These are phyloP conservation scores for Polygonum maritimum DNA, from an alignment of 148 eudicot species.

Conservation along the genomic window DNA sequence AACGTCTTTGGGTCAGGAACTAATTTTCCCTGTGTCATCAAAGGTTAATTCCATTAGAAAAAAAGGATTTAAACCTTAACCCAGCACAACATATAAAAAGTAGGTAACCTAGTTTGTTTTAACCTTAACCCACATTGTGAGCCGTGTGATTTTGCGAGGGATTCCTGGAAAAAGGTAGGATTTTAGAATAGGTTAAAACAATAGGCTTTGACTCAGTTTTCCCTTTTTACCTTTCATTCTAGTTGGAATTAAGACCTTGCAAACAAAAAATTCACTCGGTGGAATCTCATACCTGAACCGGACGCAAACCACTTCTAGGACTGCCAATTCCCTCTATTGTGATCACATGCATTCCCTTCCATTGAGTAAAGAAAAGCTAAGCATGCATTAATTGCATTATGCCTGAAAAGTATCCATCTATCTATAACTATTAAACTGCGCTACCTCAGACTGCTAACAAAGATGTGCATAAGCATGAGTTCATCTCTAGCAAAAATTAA, in stretches of 20 bases:
- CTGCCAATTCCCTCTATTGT: conserved; percentile 93
- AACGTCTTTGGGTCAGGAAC: too few relatives aligned
- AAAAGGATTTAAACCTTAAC: too few relatives aligned
- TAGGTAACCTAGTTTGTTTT: too few relatives aligned
- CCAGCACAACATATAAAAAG: too few relatives aligned
- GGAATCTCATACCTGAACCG: conserved; percentile 67
- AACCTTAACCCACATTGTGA: conserved; percentile 99
- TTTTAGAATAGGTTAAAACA: background rate
- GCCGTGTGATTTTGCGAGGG: conserved; percentile 74
- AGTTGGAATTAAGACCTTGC: background rate
- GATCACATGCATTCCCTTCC: conserved; percentile 90
- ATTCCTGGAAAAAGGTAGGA: conserved; percentile 48
- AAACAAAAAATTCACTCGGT: background rate
- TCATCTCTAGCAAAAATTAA: background rate
- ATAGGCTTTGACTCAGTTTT: conserved; percentile 4
- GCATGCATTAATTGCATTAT: conserved; percentile 76
- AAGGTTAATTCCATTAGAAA: too few relatives aligned
- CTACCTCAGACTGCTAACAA: background rate
- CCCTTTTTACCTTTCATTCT: background rate
- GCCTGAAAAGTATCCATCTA: conserved; percentile 44
- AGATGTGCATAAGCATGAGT: background rate
- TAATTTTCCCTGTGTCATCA: too few relatives aligned
- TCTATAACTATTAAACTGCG: background rate
- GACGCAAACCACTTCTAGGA: conserved; percentile 61
- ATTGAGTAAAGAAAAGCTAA: conserved; percentile 82